phyloP scores from a whole-genome alignment of 345 rosid genomes.

The Jatropha curcas region DNA sequence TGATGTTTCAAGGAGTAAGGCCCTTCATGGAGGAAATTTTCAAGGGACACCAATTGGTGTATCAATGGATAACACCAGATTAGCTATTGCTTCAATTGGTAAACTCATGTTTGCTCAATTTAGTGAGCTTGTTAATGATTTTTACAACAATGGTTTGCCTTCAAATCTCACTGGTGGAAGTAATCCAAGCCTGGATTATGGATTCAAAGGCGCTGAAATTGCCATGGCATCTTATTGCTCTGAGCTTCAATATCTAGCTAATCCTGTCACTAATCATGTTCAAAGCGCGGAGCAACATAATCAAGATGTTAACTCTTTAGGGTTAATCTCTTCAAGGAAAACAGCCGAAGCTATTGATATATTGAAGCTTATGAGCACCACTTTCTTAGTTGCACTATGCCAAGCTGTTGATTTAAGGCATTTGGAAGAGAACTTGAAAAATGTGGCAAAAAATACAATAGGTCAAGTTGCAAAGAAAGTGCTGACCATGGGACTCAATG shows the following conservation, averaged over 20 bases:
- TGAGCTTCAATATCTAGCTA: constrained; percentile 36
- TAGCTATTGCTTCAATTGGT: constrained; percentile 33
- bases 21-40: constrained; percentile 35
- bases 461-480: constrained; percentile 31
- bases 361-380: constrained; percentile 36
- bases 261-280: constrained; percentile 37
- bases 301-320: constrained; percentile 38
- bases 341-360: constrained; percentile 36
- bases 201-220: constrained; percentile 40
- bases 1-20: constrained; percentile 32
- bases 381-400: constrained; percentile 32
- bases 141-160: constrained; percentile 35
- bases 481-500: constrained; percentile 24
- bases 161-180: constrained; percentile 36
- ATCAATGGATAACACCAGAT: constrained; percentile 37
- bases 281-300: constrained; percentile 42
- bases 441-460: constrained; percentile 25
- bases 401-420: constrained; percentile 38
- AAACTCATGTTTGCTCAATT: constrained; percentile 39
- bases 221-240: constrained; percentile 44
- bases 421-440: constrained; percentile 34
- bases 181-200: constrained; percentile 40
- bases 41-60: constrained; percentile 41
- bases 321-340: constrained; percentile 35
- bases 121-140: constrained; percentile 37